These are phyloP conservation scores for Yamadazyma diddensiae DNA, from an alignment of 1,139 yeast genomes.

Conservation along the genomic window DNA sequence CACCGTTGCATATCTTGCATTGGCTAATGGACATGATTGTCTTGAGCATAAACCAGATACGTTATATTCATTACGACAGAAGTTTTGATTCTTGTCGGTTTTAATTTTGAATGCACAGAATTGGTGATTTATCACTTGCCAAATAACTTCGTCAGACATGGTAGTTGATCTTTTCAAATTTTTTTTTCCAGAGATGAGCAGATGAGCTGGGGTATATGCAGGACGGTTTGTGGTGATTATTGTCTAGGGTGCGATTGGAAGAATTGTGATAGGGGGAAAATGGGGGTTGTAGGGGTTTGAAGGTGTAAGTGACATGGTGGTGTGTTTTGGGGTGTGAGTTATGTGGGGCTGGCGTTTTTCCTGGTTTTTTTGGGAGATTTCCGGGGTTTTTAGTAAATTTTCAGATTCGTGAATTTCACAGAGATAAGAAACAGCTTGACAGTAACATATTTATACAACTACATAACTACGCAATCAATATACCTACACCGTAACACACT, in stretches of 20 bases:
- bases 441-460: no score
- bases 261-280: background rate
- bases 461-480: no score
- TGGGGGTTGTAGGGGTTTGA: background rate
- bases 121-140: conserved; percentile 89
- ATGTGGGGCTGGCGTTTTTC: background rate
- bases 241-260: conserved; percentile 3
- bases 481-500: no score
- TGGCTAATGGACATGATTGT: conserved; percentile 94
- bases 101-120: conserved; percentile 86
- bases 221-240: no score
- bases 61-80: conserved; percentile 85
- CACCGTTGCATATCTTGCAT: conserved; percentile 93
- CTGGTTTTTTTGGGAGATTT: background rate
- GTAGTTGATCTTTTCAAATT: conserved; percentile 2
- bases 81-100: conserved; percentile 75
- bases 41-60: conserved; percentile 89
- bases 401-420: background rate
- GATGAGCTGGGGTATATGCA: conserved; percentile 6
- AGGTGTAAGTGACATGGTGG: background rate
- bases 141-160: conserved; percentile 63
- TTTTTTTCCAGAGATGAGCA: conserved; percentile 8
- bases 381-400: background rate
- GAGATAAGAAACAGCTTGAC: no score
- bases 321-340: background rate